A percentile compares a stretch with the other conserved stretches of the same genome.
These are phyloP conservation scores for Penicillium brevicompactum DNA, from an alignment of 2,329 filamentous ascomycete genomes.

Conservation along the genomic window DNA sequence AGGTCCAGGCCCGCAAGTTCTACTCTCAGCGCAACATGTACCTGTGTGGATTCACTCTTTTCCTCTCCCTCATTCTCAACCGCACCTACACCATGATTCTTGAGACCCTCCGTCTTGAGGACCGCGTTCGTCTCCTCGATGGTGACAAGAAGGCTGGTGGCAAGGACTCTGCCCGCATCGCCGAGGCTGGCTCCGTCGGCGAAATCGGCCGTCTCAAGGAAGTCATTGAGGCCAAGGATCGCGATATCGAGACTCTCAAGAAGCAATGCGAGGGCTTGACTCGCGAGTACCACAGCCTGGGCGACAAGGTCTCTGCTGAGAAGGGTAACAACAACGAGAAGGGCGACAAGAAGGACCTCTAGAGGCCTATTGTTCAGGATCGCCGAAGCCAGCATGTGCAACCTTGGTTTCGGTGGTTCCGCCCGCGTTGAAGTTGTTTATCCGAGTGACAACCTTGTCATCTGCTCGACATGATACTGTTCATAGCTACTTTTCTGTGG, in stretches of 20 bases:
- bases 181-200: conserved; percentile 70
- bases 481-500: conserved; percentile 2
- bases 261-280: conserved; percentile 85
- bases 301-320: conserved; percentile 72
- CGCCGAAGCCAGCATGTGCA: neutral
- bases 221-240: conserved; percentile 72
- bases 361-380: conserved; percentile 23
- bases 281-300: conserved; percentile 81
- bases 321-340: conserved; percentile 51
- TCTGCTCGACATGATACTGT: conserved; percentile 2
- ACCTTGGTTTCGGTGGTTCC: neutral
- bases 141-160: conserved; percentile 60
- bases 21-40: conserved; percentile 99
- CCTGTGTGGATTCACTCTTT: conserved; percentile 97
- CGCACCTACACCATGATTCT: conserved; percentile 98
- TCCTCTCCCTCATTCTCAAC: conserved; percentile 96
- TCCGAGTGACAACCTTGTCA: neutral
- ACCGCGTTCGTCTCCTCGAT: conserved; percentile 83
- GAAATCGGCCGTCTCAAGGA: conserved; percentile 75
- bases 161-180: conserved; percentile 73
- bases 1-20: conserved; percentile 99
- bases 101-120: conserved; percentile 87
- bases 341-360: conserved; percentile 63
- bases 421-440: neutral
- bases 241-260: conserved; percentile 83